Conservation (phyloP, 1,284 basidiomycete species). For the Rhodotorula sp. region DNA sequence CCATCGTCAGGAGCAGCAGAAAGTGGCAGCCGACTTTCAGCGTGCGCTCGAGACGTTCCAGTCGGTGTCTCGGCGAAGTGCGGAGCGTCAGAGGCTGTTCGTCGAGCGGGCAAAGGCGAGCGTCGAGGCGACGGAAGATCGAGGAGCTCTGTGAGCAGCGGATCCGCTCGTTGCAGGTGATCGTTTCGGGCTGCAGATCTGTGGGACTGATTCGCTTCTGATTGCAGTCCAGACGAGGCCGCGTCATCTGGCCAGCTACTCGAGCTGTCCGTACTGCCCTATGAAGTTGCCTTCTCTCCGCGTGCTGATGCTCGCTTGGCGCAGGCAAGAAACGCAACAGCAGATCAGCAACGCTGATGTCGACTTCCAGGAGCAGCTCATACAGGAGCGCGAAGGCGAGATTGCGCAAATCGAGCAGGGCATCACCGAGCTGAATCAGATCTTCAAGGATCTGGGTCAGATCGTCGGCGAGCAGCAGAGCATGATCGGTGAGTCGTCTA, state of each 20-base stretch:
- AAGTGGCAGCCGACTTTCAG: slow-evolving; percentile 90
- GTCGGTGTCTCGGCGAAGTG: slow-evolving; percentile 82
- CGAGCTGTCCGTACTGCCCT: slow-evolving; percentile 16
- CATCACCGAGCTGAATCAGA: slow-evolving; percentile 94
- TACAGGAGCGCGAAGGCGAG: slow-evolving; percentile 90
- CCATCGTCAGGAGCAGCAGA: slow-evolving; percentile 60
- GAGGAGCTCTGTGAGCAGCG: neutral
- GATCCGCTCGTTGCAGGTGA: too few species aligned
- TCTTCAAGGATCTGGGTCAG: slow-evolving; percentile 93
- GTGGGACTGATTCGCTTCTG: too few species aligned
- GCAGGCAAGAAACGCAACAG: slow-evolving; percentile 31
- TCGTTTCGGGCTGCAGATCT: too few species aligned
- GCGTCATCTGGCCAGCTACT: slow-evolving; percentile 19
- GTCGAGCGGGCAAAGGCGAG: slow-evolving; percentile 76
- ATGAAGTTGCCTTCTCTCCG: too few species aligned
- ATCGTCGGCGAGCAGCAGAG: slow-evolving; percentile 92
- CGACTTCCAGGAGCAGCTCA: slow-evolving; percentile 92
- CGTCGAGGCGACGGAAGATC: slow-evolving; percentile 43
- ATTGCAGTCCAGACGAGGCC: neutral
- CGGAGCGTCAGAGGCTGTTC: slow-evolving; percentile 77
- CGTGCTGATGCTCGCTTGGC: too few species aligned
- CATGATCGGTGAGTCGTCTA: slow-evolving; percentile 73
- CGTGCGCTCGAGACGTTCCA: slow-evolving; percentile 87
- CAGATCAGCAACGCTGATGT: slow-evolving; percentile 71
- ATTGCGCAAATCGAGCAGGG: slow-evolving; percentile 96